phyloP scores from a whole-genome alignment of 768 basidiomycete species.

The Tricholoma bakamatsutake region DNA sequence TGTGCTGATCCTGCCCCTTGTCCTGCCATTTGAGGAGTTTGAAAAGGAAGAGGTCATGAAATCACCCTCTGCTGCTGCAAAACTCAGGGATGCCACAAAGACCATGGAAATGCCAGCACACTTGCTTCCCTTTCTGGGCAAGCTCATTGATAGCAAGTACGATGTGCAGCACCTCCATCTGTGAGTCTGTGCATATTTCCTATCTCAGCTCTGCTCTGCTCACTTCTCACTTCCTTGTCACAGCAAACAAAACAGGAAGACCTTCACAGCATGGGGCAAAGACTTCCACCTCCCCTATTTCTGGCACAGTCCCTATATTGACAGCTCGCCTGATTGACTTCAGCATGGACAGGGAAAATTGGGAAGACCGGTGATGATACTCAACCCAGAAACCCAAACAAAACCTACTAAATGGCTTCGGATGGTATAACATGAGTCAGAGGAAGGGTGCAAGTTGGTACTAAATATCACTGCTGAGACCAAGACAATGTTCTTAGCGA shows the following conservation, averaged over 20 bases:
- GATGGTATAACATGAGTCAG: too few species aligned
- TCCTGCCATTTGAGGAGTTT: too few species aligned
- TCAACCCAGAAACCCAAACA: too few species aligned
- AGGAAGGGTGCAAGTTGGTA: too few species aligned
- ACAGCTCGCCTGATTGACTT: constrained; percentile 5
- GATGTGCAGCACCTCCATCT: background rate
- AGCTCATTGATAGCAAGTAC: background rate
- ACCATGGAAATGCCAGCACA: background rate
- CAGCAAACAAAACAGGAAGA: background rate
- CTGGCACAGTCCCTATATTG: background rate
- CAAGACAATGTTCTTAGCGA: too few species aligned
- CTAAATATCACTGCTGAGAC: too few species aligned
- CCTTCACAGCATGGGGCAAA: constrained; percentile 1
- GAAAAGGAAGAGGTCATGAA: too few species aligned
- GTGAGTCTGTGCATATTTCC: background rate
- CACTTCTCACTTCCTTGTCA: background rate
- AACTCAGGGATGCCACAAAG: background rate
- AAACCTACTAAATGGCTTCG: too few species aligned
- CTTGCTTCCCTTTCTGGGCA: constrained; percentile 1
- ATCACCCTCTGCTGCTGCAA: too few species aligned
- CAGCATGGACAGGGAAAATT: constrained; percentile 2
- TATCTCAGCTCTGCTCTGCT: background rate
- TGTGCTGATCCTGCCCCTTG: background rate
- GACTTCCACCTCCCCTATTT: constrained; percentile 2
- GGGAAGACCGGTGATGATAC: constrained; percentile 5